phyloP scores from a whole-genome alignment of 768 basidiomycete genomes.

The Tulasnella calospora region DNA sequence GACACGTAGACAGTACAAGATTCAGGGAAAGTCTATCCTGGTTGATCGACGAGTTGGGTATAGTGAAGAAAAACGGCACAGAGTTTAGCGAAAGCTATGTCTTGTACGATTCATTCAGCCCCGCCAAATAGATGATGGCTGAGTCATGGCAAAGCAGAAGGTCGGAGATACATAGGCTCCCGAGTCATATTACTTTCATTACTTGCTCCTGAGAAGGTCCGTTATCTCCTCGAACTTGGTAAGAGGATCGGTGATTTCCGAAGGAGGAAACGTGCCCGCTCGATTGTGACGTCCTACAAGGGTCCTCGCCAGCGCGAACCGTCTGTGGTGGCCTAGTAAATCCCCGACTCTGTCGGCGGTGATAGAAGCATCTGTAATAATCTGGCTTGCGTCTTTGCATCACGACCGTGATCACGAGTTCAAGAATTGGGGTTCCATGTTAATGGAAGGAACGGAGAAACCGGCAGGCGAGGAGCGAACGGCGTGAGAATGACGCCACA shows the following conservation, averaged over 20 bases:
- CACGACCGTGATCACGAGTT: neutral
- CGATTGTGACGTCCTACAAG: neutral
- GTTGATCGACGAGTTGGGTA: neutral
- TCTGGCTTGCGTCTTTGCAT: neutral
- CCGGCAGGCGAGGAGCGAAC: neutral
- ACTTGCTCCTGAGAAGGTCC: neutral
- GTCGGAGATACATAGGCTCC: constrained; percentile 1
- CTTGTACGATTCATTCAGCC: neutral
- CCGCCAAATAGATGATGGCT: neutral
- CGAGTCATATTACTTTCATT: neutral
- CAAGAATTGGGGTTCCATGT: neutral
- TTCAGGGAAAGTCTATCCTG: neutral
- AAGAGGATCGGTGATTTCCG: constrained; percentile 3
- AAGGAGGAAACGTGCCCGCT: constrained; percentile 1
- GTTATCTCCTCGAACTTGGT: neutral
- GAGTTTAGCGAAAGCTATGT: neutral
- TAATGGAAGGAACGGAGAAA: constrained; percentile 1
- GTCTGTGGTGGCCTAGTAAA: neutral
- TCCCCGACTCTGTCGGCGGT: neutral
- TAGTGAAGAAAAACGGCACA: neutral
- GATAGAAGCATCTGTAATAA: neutral
- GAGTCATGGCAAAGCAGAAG: neutral
- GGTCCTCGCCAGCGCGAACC: neutral
- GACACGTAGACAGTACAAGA: neutral
- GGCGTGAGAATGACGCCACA: neutral